Base-by-base conservation (phyloP, 306 rosid genomes). In the Datisca glomerata region DNA sequence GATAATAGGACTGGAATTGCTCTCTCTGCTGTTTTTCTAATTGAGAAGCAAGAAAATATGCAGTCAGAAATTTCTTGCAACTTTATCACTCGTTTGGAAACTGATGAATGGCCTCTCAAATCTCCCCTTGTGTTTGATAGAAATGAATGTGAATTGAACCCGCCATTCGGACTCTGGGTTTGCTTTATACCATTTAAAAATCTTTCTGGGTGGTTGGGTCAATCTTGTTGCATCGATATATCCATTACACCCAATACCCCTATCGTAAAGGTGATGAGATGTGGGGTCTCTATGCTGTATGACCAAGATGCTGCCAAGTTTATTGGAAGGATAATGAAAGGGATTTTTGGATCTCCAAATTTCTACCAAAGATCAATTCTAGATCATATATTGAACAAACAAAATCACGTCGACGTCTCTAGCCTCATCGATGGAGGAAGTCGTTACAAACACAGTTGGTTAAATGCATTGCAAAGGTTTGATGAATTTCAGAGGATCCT, bases 1-100 rank as follows among this genome's bases (percentile, higher is more conserved):
- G 27, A 24, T 7, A 45, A 45, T 5, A 53, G 68, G 49, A 53
- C 40, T 6, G 61, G 61, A 13, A 38, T 61, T 3, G 61, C 50
- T 21, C 0, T 61, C 3, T 42, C 24, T n/a, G 34, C 56, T 45
- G 37, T 27, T 12, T 53, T 23, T 39, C 39, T 7, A 31, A 14
- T 10, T 3, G 12, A 35, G 37, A 21, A 14, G 39, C 12, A 52
- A 17, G 36, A 40, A 28, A 24, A 6, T 0, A 8, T 21, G 2
- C 7, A 18, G n/a, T 31, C 25, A 47, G 20, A 29, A 10, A 0
- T 29, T 29, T 12, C 27, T 12, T 47, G 52, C 21, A 40, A 47
- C 12, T 47, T 47, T 40, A 31, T 29, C 7, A 13, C 43, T 21
- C 24, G 9, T 4, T 16, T 6, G 37, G 37, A 48, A 38, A 35